Evolutionary conservation across 2,329 filamentous ascomycete species (phyloP).

Genomic region (Verticillium tricorpus): DNA sequence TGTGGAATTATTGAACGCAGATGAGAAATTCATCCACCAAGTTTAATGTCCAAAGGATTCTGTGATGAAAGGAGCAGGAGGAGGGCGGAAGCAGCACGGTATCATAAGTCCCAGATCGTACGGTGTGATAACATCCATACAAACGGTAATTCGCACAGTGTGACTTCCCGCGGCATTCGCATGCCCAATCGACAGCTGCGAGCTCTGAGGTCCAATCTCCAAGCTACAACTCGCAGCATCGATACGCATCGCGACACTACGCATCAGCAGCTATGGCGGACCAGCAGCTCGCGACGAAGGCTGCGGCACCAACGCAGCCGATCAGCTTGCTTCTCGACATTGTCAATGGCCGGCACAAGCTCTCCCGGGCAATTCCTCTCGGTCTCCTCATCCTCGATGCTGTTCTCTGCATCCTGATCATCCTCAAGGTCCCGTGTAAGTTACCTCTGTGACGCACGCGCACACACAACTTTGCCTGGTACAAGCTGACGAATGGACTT

Average conservation of each 20-base stretch:
- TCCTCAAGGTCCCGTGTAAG: slow-evolving; percentile 81
- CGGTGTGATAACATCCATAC: neutral
- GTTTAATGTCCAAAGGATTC: no score
- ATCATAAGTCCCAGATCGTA: no score
- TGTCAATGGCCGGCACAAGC: slow-evolving; percentile 41
- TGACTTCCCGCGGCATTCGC: neutral
- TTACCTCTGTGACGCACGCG: neutral
- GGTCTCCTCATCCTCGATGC: slow-evolving; percentile 67
- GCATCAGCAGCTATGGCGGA: slow-evolving; percentile 10
- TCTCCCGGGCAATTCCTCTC: slow-evolving; percentile 49
- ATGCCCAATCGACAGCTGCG: neutral
- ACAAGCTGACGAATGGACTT: neutral
- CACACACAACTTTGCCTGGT: neutral
- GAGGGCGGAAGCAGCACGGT: no score
- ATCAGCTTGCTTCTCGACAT: slow-evolving; percentile 33
- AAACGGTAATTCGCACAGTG: neutral
- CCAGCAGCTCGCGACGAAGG: neutral
- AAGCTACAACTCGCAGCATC: neutral
- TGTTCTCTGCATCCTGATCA: slow-evolving; percentile 66
- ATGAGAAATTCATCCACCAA: no score
- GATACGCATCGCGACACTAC: neutral
- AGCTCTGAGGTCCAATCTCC: neutral
- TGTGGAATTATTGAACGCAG: no score
- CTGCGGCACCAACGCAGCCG: slow-evolving; percentile 6
- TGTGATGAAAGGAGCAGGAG: no score